Evolutionary conservation across 495 filamentous ascomycete genomes (phyloP), one percentile per base, ranked within the genome.

Genomic region (Penicillium bovifimosum): DNA sequence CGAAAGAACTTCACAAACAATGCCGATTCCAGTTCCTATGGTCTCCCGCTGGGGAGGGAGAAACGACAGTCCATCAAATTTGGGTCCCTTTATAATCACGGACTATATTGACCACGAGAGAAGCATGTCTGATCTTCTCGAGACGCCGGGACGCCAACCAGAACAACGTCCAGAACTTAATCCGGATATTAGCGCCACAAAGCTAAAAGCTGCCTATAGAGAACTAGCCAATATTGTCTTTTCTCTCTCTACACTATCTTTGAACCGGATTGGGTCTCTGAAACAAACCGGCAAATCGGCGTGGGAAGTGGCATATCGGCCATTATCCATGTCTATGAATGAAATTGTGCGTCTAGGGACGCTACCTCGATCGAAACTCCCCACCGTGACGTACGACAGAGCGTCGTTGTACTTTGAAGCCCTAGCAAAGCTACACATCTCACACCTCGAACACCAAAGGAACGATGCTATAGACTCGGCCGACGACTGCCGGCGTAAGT

Each of bases 1-100:
- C 13, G 59, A 66, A 17, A 59, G 68, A 18, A 77, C 72, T 2
- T 66, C 28, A 16, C 2, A 39, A 6, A 16, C 2, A 39, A 39
- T 16, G 4, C 39, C 60, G 3, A 70, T 76, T 5, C 63, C 66
- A 2, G 61, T 68, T 52, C 71, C 72, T 9, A 59, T 55, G 27
- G 50, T 77, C 39, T 54, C 67, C 6, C 61, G 66, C 48, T 71
- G 53, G 58, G 71, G 66, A 5, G 62, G 50, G 18, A 54, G 27
- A 18, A 41, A 61, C 10, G 48, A 64, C 8, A 56, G 35, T 47
- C 55, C 56, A 16, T 20, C 52, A 5, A 52, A 61, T 2, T 28
- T 76, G 28, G 68, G 72, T 6, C 69, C 74, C 5, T 78, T 71
- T 50, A 72, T 76, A 29, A 70, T 47, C 29, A 54, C 49, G 45